phyloP scores from a whole-genome alignment of 2,329 filamentous ascomycete genomes.

The Fusarium bulbicola region DNA sequence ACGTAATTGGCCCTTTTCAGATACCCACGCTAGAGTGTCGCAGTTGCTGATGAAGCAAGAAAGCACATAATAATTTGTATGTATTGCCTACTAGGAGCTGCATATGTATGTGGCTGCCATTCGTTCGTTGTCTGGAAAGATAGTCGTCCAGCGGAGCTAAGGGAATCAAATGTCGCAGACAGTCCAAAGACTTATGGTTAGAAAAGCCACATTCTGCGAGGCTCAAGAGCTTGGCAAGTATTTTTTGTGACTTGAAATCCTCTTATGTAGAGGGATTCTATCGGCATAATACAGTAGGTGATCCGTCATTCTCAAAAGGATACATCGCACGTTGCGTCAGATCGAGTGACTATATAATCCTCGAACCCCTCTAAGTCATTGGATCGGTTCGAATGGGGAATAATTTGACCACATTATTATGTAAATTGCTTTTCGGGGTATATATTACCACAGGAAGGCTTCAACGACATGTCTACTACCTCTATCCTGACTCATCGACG shows the following conservation, averaged over 20 bases:
- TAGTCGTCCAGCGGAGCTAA: background rate
- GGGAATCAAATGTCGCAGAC: background rate
- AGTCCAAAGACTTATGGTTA: rapidly evolving
- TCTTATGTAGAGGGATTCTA: background rate
- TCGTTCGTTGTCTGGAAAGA: background rate
- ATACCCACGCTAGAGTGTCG: background rate
- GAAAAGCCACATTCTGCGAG: background rate
- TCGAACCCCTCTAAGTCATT: no score
- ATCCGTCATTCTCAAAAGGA: background rate
- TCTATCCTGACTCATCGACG: background rate
- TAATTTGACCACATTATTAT: background rate
- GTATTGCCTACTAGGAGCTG: background rate
- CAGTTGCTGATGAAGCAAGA: background rate
- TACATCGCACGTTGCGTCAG: background rate
- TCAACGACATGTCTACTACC: no score
- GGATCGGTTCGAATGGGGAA: background rate
- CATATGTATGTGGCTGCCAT: rapidly evolving
- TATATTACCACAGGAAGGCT: background rate
- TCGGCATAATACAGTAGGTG: background rate
- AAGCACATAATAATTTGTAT: background rate
- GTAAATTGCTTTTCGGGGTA: background rate
- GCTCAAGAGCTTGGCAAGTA: rapidly evolving
- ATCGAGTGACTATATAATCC: background rate
- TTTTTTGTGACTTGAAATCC: background rate
- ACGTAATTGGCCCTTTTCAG: background rate